Evolutionary conservation across 2,329 filamentous ascomycete genomes (phyloP).

Genomic region (Periconia macrospinosa): DNA sequence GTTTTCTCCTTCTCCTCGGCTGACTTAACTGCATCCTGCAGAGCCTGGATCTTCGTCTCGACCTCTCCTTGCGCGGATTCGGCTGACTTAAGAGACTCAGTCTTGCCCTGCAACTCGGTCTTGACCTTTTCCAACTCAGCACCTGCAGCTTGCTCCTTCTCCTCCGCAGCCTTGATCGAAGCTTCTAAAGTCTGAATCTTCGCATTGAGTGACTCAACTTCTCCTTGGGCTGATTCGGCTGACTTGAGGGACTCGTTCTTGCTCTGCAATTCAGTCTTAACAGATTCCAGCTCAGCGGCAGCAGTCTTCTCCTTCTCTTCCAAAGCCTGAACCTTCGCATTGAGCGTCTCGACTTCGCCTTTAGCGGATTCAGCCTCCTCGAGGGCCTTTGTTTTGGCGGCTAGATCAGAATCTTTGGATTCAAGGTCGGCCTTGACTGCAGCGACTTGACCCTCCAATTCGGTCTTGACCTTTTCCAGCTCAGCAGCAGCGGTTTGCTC

Average conservation of each 20-base stretch:
- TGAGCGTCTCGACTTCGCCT: conserved; percentile 10
- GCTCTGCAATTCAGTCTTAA: neutral
- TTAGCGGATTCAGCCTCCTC: conserved; percentile 51
- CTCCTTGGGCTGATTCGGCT: conserved; percentile 12
- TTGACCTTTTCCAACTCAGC: conserved; percentile 10
- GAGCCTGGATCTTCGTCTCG: conserved; percentile 10
- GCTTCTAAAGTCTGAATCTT: conserved; percentile 31
- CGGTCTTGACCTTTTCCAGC: conserved; percentile 7
- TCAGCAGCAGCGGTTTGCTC: conserved; percentile 8
- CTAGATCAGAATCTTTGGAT: no score
- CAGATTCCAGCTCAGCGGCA: conserved; percentile 8
- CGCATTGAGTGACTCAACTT: conserved; percentile 8
- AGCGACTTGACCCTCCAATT: no score
- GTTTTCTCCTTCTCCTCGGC: no score
- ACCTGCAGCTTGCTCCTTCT: conserved; percentile 9
- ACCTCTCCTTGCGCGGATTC: conserved; percentile 13
- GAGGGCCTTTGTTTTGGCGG: no score
- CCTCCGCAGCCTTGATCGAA: conserved; percentile 30
- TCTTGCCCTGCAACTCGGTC: conserved; percentile 4
- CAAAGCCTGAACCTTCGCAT: conserved; percentile 28
- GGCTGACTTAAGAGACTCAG: conserved; percentile 8
- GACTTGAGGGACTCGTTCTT: neutral
- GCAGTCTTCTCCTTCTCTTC: conserved; percentile 17
- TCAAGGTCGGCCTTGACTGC: no score
- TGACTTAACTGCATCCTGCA: no score